phyloP scores from a whole-genome alignment of 768 basidiomycete species.

The Mycena polygramma region DNA sequence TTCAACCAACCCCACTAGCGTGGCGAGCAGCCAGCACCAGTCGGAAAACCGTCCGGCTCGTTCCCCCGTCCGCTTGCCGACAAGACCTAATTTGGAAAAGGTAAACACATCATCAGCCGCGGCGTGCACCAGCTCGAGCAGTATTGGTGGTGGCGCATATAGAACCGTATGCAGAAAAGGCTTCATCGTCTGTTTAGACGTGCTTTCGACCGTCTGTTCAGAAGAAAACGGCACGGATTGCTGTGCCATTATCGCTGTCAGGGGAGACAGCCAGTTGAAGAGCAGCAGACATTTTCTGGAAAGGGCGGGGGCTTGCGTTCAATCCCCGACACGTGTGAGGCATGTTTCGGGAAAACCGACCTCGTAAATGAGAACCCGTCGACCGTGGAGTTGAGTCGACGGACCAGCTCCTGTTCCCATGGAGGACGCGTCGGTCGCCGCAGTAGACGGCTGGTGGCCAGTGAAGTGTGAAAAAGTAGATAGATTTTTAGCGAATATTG shows the following conservation, averaged over 20 bases:
- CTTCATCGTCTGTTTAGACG: constrained; percentile 55
- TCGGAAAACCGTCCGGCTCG: constrained; percentile 82
- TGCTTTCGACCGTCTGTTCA: constrained; percentile 50
- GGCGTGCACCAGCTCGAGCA: constrained; percentile 82
- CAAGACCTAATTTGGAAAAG: constrained; percentile 76
- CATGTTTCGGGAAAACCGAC: constrained; percentile 52
- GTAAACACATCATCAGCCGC: constrained; percentile 85
- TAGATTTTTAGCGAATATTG: constrained; percentile 87
- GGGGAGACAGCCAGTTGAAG: constrained; percentile 87
- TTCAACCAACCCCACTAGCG: constrained; percentile 85
- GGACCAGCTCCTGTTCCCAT: constrained; percentile 71
- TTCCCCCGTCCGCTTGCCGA: constrained; percentile 74
- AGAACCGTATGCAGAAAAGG: constrained; percentile 82
- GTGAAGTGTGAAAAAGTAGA: constrained; percentile 74
- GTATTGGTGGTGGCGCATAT: constrained; percentile 84
- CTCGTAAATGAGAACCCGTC: constrained; percentile 82
- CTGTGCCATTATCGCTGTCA: constrained; percentile 79
- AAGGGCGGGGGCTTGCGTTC: constrained; percentile 16
- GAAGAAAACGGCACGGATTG: constrained; percentile 75
- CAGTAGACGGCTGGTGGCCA: constrained; percentile 61
- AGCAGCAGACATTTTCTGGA: constrained; percentile 82
- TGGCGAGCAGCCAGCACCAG: constrained; percentile 90
- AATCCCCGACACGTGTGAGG: constrained; percentile 18
- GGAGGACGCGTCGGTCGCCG: constrained; percentile 58
- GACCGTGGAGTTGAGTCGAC: constrained; percentile 71